Conservation (phyloP, 352 stramenopile species). For the Phytopythium montanum region DNA sequence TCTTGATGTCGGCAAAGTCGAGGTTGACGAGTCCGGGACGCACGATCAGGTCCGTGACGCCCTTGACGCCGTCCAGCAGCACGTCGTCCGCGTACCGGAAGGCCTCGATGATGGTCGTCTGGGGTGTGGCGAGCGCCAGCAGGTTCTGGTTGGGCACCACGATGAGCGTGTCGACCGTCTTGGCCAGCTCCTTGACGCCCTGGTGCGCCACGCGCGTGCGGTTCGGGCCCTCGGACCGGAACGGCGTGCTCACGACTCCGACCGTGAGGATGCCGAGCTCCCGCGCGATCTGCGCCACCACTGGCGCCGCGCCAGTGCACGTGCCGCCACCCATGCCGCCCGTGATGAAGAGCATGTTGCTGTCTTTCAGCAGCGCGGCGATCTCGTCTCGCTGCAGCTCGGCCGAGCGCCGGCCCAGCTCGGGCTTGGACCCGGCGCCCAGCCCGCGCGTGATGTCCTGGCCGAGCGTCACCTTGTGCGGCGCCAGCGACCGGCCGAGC, state of each 20-base stretch:
- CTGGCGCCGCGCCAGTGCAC: constrained; percentile 89
- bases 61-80: constrained; percentile 93
- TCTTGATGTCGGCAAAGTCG: constrained; percentile 97
- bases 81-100: constrained; percentile 96
- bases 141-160: constrained; percentile 97
- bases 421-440: constrained; percentile 75
- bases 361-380: constrained; percentile 81
- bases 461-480: constrained; percentile 80
- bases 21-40: constrained; percentile 96
- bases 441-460: constrained; percentile 85
- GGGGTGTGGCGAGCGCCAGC: constrained; percentile 89
- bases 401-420: constrained; percentile 77
- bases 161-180: constrained; percentile 95
- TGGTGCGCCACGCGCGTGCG: constrained; percentile 92
- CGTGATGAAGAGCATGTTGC: constrained; percentile 97
- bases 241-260: constrained; percentile 95
- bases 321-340: constrained; percentile 94
- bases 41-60: constrained; percentile 95
- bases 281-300: constrained; percentile 92
- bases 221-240: constrained; percentile 94
- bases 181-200: constrained; percentile 89
- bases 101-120: constrained; percentile 91
- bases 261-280: constrained; percentile 93
- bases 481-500: constrained; percentile 68
- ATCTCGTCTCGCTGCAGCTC: constrained; percentile 90